phyloP scores from a whole-genome alignment of 2,329 filamentous ascomycete species.

The Nothophaeocryptopus gaeumannii region DNA sequence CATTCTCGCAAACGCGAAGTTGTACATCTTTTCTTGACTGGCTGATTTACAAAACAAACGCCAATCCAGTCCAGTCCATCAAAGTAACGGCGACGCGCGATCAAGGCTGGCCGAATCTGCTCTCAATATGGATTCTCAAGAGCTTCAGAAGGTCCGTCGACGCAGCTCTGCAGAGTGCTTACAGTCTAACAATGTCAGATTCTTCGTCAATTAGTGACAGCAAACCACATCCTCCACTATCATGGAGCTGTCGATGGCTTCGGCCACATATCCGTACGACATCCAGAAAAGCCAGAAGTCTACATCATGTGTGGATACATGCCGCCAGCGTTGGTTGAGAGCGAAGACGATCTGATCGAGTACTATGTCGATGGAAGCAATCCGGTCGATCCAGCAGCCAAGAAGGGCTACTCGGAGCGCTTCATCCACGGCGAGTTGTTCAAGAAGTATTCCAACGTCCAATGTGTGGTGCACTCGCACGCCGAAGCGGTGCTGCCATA shows the following conservation, averaged over 20 bases:
- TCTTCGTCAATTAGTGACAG: conserved; percentile 40
- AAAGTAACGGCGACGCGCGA: too few relatives aligned
- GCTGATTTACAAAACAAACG: too few relatives aligned
- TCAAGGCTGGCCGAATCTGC: too few relatives aligned
- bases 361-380: conserved; percentile 45
- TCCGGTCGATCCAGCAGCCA: conserved; percentile 41
- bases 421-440: conserved; percentile 51
- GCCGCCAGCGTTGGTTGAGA: conserved; percentile 49
- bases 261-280: conserved; percentile 54
- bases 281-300: conserved; percentile 44
- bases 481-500: conserved; percentile 45
- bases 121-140: not conserved
- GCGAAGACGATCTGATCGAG: conserved; percentile 45
- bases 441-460: conserved; percentile 40
- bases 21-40: too few relatives aligned
- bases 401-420: conserved; percentile 44
- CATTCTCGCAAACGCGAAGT: too few relatives aligned
- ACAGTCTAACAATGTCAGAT: conserved; percentile 1
- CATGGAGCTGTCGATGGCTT: conserved; percentile 54
- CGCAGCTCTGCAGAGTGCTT: not conserved
- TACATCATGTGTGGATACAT: conserved; percentile 51
- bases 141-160: not conserved
- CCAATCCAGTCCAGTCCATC: too few relatives aligned
- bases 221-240: conserved; percentile 53
- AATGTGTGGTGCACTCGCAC: conserved; percentile 47